Evolutionary conservation across 2,329 filamentous ascomycete species (phyloP), one percentile per base, ranked within the genome.

Genomic region (Penicillium sp.): DNA sequence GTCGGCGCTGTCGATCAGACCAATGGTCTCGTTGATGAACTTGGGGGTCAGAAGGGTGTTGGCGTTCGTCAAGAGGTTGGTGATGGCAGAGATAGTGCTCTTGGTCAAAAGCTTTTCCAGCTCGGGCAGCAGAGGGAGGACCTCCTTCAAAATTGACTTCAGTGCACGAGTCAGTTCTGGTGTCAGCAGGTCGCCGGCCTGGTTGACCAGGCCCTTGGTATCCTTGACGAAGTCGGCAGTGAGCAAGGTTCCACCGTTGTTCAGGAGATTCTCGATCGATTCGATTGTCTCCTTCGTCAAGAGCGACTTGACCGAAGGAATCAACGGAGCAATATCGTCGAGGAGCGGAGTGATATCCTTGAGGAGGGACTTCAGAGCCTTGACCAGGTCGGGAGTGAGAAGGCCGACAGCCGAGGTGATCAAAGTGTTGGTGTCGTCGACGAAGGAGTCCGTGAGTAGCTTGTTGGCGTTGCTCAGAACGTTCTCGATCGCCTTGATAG

Each of bases 1-100:
- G 50, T 59, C 51, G 19, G 62, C 62, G 11, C 56, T 56, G 10
- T 51, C 48, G 43, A 65, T 50, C 16, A 65, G 51, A 7, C 43
- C 44, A n/a, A 48, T 51, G 39, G 59, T 65, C 45, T 60, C 57
- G 45, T 65, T 64, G 44, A 65, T 57, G 43, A 63, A 63, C 32
- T 58, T 53, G 23, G 60, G 55, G 3, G 60, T 61, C 32, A 65
- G 48, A 3, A 65, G 56, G 18, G 57, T 56, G 50, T 58, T 57
- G 49, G 63, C 63, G 43, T 63, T 65, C 32, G 35, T 56, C 40
- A 65, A 42, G 1, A 64, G 50, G 32, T 47, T 52, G 4, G 19
- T 47, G 36, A 62, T 55, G 2, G 45, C 60, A 4, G 50, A 34
- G 13, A 62, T 51, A 4, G 58, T 62, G 10, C 29, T 38, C 29